These are phyloP conservation scores for Phytophthora chlamydospora DNA, from an alignment of 352 stramenopile genomes.

Conservation along the genomic window DNA sequence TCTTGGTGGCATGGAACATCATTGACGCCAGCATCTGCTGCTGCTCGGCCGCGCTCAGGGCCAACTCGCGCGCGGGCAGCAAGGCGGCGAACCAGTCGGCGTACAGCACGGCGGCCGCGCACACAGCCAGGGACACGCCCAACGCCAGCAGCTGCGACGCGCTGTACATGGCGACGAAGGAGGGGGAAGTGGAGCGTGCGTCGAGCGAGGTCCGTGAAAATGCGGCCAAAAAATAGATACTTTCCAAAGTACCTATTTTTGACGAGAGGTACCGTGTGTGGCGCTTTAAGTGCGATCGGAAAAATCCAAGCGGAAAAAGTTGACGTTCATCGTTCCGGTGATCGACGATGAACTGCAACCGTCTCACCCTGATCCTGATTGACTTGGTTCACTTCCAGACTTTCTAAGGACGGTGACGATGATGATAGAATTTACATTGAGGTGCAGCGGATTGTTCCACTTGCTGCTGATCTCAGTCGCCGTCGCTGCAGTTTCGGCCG, in stretches of 20 bases:
- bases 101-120: conserved; percentile 61
- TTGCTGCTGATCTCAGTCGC: background rate
- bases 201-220: background rate
- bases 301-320: conserved; percentile 4
- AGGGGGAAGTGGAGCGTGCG: background rate
- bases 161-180: conserved; percentile 56
- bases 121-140: conserved; percentile 54
- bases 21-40: conserved; percentile 70
- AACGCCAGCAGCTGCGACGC: conserved; percentile 68
- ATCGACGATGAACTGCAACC: conserved; percentile 21
- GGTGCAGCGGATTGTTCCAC: background rate
- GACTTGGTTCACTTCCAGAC: conserved; percentile 6
- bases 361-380: background rate
- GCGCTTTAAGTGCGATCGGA: background rate
- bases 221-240: background rate
- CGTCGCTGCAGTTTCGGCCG: background rate
- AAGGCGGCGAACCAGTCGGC: conserved; percentile 57
- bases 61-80: conserved; percentile 41
- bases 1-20: conserved; percentile 58
- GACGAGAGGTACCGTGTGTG: background rate
- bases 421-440: background rate
- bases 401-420: conserved; percentile 2
- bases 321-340: conserved; percentile 30
- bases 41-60: conserved; percentile 59
- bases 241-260: conserved; percentile 3